A percentile compares a stretch with the other conserved stretches of the same genome.
Conservation (phyloP, 441 rosid species). For the Gossypium lobatum region DNA sequence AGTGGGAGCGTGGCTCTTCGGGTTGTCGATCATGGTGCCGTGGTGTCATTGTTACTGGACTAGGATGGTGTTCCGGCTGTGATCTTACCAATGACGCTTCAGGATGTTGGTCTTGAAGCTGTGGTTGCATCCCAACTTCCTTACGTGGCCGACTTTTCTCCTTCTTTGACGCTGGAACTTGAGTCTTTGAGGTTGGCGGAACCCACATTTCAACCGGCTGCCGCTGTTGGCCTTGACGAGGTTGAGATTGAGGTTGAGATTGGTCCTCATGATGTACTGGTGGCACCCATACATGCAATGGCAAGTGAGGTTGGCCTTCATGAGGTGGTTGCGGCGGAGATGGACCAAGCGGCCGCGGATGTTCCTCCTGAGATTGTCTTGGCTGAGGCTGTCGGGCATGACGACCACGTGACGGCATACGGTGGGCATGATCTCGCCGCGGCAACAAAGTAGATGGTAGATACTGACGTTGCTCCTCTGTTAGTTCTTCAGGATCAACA, state of each 20-base stretch:
- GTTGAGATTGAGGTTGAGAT: background rate
- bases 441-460: background rate
- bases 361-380: background rate
- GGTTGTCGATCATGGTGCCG: background rate
- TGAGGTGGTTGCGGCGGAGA: background rate
- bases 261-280: background rate
- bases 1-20: background rate
- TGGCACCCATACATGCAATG: background rate
- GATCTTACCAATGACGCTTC: background rate
- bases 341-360: background rate
- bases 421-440: background rate
- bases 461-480: slow-evolving; percentile 15
- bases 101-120: slow-evolving; percentile 18
- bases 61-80: background rate
- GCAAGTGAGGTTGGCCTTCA: slow-evolving; percentile 17
- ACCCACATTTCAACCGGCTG: slow-evolving; percentile 25
- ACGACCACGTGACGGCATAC: background rate
- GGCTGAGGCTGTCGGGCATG: background rate
- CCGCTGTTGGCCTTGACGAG: slow-evolving; percentile 14
- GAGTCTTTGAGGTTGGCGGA: background rate
- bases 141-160: slow-evolving; percentile 11
- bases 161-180: background rate
- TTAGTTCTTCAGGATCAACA: background rate
- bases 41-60: background rate
- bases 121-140: slow-evolving; percentile 9